These are phyloP conservation scores for Silene noctiflora DNA, from an alignment of 179 eudicot genomes.

Conservation along the genomic window DNA sequence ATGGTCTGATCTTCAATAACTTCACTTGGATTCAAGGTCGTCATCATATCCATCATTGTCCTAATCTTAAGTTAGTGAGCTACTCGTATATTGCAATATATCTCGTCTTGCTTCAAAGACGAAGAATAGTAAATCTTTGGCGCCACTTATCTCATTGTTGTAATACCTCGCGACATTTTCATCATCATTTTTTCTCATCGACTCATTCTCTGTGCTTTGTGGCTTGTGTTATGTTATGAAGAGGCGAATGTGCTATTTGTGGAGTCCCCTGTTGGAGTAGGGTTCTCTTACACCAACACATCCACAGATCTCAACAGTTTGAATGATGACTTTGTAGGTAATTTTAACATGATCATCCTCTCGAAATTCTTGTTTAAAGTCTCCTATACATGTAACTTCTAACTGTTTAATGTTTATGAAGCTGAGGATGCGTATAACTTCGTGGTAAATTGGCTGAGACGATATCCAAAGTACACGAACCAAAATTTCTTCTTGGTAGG, in stretches of 20 bases:
- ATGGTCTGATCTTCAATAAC: conserved; percentile 44
- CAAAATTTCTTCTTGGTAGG: conserved; percentile 53
- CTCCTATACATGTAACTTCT: background rate
- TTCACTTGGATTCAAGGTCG: conserved; percentile 58
- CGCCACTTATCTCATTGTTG: too few species aligned
- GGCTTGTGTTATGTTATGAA: conserved; percentile 18
- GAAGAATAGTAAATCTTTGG: background rate
- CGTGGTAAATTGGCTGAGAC: conserved; percentile 55
- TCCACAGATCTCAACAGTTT: conserved; percentile 47
- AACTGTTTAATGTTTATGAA: conserved; percentile 17
- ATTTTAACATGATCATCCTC: conserved; percentile 2
- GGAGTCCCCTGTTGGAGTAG: conserved; percentile 74
- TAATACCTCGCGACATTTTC: too few species aligned
- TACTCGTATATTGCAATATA: background rate
- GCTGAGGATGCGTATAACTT: conserved; percentile 65
- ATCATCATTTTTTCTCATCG: too few species aligned
- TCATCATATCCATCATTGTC: background rate
- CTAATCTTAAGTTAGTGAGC: background rate
- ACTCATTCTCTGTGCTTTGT: background rate
- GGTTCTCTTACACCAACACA: conserved; percentile 71
- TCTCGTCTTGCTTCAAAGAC: background rate
- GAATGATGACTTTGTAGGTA: conserved; percentile 56
- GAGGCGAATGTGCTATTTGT: conserved; percentile 68
- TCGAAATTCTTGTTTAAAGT: background rate
- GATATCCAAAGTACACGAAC: conserved; percentile 45